phyloP scores from a whole-genome alignment of 2,329 filamentous ascomycete species.

The Talaromyces sp. region DNA sequence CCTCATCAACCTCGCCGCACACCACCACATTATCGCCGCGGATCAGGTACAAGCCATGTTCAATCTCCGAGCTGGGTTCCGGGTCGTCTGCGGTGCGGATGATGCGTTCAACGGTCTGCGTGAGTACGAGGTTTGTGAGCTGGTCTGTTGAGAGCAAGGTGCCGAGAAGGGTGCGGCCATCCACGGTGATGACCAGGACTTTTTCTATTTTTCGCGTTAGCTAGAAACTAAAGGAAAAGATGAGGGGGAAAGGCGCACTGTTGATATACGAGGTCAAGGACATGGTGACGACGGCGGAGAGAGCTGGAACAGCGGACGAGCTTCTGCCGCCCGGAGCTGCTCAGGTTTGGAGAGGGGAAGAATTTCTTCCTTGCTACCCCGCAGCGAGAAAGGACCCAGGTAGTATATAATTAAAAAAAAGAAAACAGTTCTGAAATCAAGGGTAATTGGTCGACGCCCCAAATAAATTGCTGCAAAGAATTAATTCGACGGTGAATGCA shows the following conservation, averaged over 20 bases:
- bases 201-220: slow-evolving; percentile 58
- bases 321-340: background rate
- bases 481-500: background rate
- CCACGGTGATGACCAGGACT: slow-evolving; percentile 84
- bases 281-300: slow-evolving; percentile 29
- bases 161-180: slow-evolving; percentile 81
- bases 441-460: background rate
- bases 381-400: background rate
- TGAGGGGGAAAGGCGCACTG: slow-evolving; percentile 34
- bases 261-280: slow-evolving; percentile 52
- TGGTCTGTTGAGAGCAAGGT: slow-evolving; percentile 83
- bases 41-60: slow-evolving; percentile 84
- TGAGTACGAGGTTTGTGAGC: slow-evolving; percentile 85
- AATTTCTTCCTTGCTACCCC: background rate
- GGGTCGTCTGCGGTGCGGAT: slow-evolving; percentile 80
- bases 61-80: slow-evolving; percentile 73
- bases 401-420: background rate
- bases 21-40: slow-evolving; percentile 91
- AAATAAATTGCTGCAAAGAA: background rate
- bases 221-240: background rate
- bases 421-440: background rate
- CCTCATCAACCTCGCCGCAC: slow-evolving; percentile 83
- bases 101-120: slow-evolving; percentile 78
- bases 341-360: background rate
- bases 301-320: background rate